Conservation (phyloP, 345 rosid species). For the Sisymbrium altissimum region DNA sequence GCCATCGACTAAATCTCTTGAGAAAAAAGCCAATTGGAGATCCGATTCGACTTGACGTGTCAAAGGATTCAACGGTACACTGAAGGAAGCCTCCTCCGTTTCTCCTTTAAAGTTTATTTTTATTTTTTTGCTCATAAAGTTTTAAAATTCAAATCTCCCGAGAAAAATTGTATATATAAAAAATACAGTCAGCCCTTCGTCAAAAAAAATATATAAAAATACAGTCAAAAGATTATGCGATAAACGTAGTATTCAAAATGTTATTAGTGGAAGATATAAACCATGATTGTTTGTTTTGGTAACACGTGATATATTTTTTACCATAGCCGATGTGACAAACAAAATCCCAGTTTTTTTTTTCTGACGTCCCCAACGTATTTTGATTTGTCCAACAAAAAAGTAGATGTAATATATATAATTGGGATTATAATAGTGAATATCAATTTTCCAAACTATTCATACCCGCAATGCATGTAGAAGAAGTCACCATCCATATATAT, state of each 20-base stretch:
- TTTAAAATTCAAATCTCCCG: neutral
- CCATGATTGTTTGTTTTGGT: neutral
- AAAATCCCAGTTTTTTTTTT: no score
- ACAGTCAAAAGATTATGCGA: neutral
- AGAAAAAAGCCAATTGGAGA: constrained; percentile 23
- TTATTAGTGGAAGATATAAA: neutral
- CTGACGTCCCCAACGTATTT: no score
- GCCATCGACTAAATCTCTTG: neutral
- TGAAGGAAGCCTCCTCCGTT: constrained; percentile 20
- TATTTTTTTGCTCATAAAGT: constrained; percentile 1
- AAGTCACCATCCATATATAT: no score
- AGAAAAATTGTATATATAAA: neutral
- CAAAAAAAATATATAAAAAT: no score
- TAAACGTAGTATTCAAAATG: neutral
- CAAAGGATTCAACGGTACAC: constrained; percentile 11
- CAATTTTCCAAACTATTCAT: no score
- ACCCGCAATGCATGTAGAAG: no score
- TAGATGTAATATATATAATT: no score
- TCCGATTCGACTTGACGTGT: constrained; percentile 30
- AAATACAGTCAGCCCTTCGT: neutral
- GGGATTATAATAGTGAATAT: no score
- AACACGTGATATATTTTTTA: no score
- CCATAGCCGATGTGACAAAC: no score
- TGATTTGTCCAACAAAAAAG: no score
- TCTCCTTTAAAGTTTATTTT: neutral